These are phyloP conservation scores for Agrostemma githago DNA, from an alignment of 148 eudicot species.

Conservation along the genomic window DNA sequence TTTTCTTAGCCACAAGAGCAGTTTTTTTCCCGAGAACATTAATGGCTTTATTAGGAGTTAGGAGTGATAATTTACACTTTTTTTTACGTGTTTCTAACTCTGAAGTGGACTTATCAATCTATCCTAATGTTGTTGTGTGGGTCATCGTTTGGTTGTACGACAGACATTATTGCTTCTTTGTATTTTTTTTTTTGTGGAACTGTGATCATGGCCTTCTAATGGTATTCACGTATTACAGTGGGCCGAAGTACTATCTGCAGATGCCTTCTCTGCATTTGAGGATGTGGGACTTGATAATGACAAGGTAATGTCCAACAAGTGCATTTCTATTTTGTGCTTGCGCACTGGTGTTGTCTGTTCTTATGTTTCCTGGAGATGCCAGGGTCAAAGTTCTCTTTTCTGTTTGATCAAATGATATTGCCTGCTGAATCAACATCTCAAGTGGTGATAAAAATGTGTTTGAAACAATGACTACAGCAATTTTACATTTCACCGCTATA, in stretches of 20 bases:
- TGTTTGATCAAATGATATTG: background rate
- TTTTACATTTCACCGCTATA: too few species aligned
- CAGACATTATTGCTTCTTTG: background rate
- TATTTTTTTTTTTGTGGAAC: background rate
- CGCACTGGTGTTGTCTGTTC: background rate
- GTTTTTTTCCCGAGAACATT: background rate
- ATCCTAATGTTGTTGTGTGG: background rate
- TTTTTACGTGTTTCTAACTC: background rate
- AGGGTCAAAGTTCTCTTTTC: background rate
- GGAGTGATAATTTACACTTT: background rate
- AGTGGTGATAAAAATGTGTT: background rate
- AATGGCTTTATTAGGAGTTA: background rate
- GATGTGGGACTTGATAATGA: conserved; percentile 83
- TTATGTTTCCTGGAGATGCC: background rate
- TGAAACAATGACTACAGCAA: background rate
- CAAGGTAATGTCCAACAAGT: conserved; percentile 48
- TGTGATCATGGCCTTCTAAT: background rate
- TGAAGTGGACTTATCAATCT: background rate
- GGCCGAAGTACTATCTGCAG: conserved; percentile 99
- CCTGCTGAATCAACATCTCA: background rate
- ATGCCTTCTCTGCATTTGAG: conserved; percentile 98
- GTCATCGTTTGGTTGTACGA: background rate
- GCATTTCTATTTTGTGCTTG: background rate
- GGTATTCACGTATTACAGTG: conserved; percentile 56
- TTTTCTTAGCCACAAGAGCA: background rate